Evolutionary conservation across 495 filamentous ascomycete genomes (phyloP).

Genomic region (Tuber magnatum): DNA sequence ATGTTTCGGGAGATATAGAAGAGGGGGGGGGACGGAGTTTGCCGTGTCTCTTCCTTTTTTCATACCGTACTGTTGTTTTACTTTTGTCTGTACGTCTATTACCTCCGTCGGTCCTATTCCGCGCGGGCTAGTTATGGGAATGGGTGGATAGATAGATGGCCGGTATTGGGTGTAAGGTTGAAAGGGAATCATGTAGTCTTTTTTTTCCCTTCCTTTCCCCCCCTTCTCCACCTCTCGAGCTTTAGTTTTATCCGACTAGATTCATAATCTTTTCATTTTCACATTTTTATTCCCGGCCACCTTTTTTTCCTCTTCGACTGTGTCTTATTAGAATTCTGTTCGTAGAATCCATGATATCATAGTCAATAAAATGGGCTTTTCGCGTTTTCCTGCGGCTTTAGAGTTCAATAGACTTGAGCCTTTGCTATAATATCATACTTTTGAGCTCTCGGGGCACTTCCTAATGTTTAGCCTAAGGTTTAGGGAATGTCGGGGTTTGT

Average conservation of each 20-base stretch:
- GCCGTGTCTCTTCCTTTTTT: background rate
- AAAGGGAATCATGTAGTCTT: background rate
- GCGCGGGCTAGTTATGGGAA: background rate
- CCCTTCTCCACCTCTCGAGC: too few species aligned
- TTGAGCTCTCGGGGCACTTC: background rate
- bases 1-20: background rate
- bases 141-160: background rate
- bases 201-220: background rate
- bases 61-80: background rate
- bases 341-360: background rate
- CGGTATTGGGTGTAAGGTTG: too few species aligned
- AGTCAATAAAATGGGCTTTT: background rate
- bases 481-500: too few species aligned
- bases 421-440: background rate
- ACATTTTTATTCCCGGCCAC: background rate
- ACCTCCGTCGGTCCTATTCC: background rate
- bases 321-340: background rate
- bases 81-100: background rate
- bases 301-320: background rate
- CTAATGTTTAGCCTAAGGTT: too few species aligned
- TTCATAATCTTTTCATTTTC: background rate
- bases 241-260: background rate
- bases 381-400: background rate
- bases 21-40: background rate
- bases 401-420: background rate